Evolutionary conservation across 1,284 basidiomycete genomes (phyloP).

Genomic region (Porogramme epimiltina): DNA sequence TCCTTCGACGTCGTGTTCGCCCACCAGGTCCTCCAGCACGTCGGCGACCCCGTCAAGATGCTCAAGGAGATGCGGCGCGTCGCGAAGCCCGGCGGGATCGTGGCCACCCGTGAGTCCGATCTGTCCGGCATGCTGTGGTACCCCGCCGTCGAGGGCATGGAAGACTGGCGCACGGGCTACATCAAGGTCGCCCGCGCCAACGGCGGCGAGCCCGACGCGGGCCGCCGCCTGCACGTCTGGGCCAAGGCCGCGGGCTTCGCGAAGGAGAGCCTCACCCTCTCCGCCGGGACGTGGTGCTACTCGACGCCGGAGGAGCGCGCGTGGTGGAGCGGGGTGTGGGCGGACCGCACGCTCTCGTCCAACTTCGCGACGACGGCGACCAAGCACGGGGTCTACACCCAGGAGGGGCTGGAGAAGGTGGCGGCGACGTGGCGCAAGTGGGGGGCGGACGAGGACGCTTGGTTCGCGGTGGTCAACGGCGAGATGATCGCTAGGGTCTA

Average conservation of each 20-base stretch:
- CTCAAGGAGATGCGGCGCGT: constrained; percentile 47
- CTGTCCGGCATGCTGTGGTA: constrained; percentile 32
- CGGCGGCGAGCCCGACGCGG: constrained; percentile 34
- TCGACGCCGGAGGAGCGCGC: constrained; percentile 35
- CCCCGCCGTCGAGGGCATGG: constrained; percentile 31
- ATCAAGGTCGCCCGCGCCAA: constrained; percentile 27
- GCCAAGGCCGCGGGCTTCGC: constrained; percentile 34
- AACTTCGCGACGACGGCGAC: constrained; percentile 32
- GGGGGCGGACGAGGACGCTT: constrained; percentile 36
- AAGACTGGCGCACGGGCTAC: constrained; percentile 30
- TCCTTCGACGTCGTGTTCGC: constrained; percentile 48
- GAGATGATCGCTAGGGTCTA: constrained; percentile 29
- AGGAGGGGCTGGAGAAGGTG: constrained; percentile 28
- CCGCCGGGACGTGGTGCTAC: constrained; percentile 38
- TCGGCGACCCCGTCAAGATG: constrained; percentile 39
- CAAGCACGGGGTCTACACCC: constrained; percentile 29
- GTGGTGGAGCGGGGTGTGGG: constrained; percentile 38
- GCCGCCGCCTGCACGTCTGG: constrained; percentile 32
- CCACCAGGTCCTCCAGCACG: constrained; percentile 48
- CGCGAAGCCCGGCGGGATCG: constrained; percentile 42
- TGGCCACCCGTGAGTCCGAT: constrained; percentile 41
- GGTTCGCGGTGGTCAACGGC: constrained; percentile 36
- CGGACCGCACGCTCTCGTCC: constrained; percentile 35
- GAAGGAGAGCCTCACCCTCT: constrained; percentile 26
- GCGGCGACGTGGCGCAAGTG: constrained; percentile 33